Base-by-base conservation (phyloP, 169 alveolate genomes). In the Cystoisospora suis region DNA sequence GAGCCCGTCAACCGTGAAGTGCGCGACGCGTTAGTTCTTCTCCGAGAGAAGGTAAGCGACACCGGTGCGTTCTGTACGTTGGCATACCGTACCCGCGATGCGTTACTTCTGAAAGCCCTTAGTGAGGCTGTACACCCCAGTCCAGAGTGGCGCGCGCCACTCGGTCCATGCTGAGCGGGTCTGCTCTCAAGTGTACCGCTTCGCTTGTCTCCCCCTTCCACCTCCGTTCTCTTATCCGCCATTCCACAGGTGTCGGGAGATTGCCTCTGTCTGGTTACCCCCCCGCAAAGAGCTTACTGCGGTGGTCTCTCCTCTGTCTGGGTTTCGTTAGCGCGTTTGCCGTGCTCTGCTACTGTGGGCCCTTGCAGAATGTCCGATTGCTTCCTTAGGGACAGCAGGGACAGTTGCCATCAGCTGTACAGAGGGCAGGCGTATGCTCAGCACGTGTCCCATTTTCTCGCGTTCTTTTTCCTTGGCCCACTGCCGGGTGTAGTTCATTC, bases 1-100 rank as follows among this genome's bases (percentile, higher is more conserved):
- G 83, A 72, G 36, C 83, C 83, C 23, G 20, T 12, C 83, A 72
- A 34, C 83, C 6, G 27, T 17, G 83, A 72, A 72, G 27, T 72
- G 6, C 83, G 83, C 1, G 83, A 72, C 56, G 83, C 83, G n/a
- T 34, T 72, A 56, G 34, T 5, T n/a, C 83, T 72, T 1, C 83
- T 72, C 20, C 83, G 83, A 6, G 83, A 72, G 42, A 72, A 72
- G 56, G 83, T 72, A 34, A 17, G 83, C 27, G 15, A 29, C 45
- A 9, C 56, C 3, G 29, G 17, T n/a, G 32, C 53, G 2, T 34
- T n/a, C n/a, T n/a, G n/a, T n/a, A n/a, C 56, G 36, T 15, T 36
- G 42, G 32, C 38, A 46, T 34, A 9, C 15, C 38, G 38, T 29
- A 42, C 38, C 47, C 80, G 46, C 3, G 80, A 2, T 69, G 77